Evolutionary conservation across 2,329 filamentous ascomycete species (phyloP), one percentile per base, ranked within the genome.

Genomic region (Orbilia quercus): DNA sequence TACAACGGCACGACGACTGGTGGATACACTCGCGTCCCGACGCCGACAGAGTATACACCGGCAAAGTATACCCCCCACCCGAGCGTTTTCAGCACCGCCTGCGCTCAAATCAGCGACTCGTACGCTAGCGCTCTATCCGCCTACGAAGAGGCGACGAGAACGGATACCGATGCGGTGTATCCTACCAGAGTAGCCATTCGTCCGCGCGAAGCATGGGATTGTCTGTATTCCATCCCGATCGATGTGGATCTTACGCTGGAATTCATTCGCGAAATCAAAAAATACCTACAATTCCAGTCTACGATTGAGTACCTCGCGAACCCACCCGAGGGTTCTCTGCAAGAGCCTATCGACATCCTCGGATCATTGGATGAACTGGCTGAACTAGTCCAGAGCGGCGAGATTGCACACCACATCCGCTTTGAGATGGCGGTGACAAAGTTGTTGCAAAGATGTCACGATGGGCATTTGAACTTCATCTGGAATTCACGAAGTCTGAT

Each of bases 161-260:
- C 59, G 28, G 22, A 59, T 20, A 20, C 53, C 5, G 20, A 28
- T 23, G 47, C 47, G 11, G 50, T 47, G 6, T 58, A 38, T 9
- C 67, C 67, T 16, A 72, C 67, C 0, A 40, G 34, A 18, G 47
- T 72, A 7, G 16, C 67, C 2, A 60, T 72, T 42, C 51, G 53
- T n/a, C 62, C 70, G n/a, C 62, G 70, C 22, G 62, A 67, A 44
- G 54, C 54, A 36, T 67, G 70, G 70, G 60, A 74, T 42, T 74
- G 70, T 60, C 55, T 74, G 4, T 66, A 74, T 18, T 74, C 70
- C 0, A 42, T 74, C 14, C 62, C 70, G n/a, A 6, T 74, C 2
- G 25, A 67, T 38, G 36, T 42, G 2, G 62, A 74, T 2, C 34
- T 66, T n/a, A 62, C 70, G n/a, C 34, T 74, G 6, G 36, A 47